phyloP scores from a whole-genome alignment of 441 rosid species.

The Croton laevigatus region DNA sequence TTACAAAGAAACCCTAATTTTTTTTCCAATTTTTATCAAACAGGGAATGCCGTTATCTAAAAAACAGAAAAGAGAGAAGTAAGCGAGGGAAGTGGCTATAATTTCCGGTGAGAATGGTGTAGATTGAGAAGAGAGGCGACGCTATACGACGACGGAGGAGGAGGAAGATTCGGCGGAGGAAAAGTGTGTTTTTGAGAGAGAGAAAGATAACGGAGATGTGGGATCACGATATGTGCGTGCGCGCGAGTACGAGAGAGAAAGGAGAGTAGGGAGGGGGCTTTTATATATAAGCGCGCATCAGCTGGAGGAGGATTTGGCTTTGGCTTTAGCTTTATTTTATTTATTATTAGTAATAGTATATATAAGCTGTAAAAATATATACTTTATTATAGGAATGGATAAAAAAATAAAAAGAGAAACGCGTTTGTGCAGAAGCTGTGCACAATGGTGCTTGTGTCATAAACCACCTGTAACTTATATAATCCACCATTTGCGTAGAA shows the following conservation, averaged over 20 bases:
- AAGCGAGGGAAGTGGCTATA: background rate
- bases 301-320: background rate
- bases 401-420: too few relatives aligned
- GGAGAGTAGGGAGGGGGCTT: background rate
- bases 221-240: conserved; percentile 15
- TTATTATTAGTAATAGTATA: too few relatives aligned
- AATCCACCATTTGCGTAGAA: too few relatives aligned
- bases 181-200: background rate
- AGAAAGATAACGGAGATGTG: background rate
- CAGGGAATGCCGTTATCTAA: background rate
- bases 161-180: background rate
- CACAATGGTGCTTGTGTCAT: too few relatives aligned
- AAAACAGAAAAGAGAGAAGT: background rate
- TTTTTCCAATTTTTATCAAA: background rate
- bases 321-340: background rate
- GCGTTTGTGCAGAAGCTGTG: too few relatives aligned
- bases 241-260: background rate
- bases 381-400: too few relatives aligned
- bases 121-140: background rate
- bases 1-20: background rate
- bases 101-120: background rate
- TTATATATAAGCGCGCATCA: background rate
- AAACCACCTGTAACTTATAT: too few relatives aligned
- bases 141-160: background rate
- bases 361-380: too few relatives aligned